phyloP scores from a whole-genome alignment of 169 alveolate genomes.

The Ichthyophthirius multifiliis region DNA sequence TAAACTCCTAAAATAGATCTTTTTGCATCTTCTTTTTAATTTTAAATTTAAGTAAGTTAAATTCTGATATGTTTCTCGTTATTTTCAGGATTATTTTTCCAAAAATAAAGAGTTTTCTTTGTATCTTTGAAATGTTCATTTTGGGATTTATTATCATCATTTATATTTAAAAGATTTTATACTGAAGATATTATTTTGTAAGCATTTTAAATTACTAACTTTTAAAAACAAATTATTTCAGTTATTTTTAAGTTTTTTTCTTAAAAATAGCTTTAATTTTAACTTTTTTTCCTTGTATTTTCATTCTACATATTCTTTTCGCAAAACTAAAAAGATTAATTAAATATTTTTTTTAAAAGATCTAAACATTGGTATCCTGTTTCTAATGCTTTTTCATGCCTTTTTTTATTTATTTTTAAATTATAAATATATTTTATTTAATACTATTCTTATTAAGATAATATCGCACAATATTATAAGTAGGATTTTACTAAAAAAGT shows the following conservation, averaged over 20 bases:
- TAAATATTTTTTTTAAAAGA: slow-evolving; percentile 16
- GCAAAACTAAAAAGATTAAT: slow-evolving; percentile 4
- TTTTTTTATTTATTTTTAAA: not conserved
- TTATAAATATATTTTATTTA: not conserved
- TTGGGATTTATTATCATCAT: not conserved
- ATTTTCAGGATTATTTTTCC: slow-evolving; percentile 46
- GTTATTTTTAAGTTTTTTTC: too few species aligned
- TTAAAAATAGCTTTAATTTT: too few species aligned
- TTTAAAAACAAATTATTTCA: not conserved
- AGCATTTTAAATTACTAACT: slow-evolving; percentile 1
- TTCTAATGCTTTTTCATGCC: slow-evolving; percentile 33
- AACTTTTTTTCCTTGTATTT: not conserved
- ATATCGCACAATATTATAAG: slow-evolving; percentile 28
- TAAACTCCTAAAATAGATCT: slow-evolving; percentile 32
- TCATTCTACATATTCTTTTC: not conserved
- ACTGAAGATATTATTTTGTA: not conserved
- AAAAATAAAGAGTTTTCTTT: slow-evolving; percentile 17
- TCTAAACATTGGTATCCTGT: slow-evolving; percentile 22
- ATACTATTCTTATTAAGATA: slow-evolving; percentile 34
- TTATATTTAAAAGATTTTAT: not conserved
- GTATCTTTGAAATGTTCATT: slow-evolving; percentile 23
- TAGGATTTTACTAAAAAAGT: slow-evolving; percentile 34
- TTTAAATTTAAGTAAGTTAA: slow-evolving; percentile 2
- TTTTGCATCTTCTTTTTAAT: slow-evolving; percentile 7
- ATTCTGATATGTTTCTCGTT: slow-evolving; percentile 35